Conservation (phyloP, 257 asterid genomes). For the Thymus mandschuricus region DNA sequence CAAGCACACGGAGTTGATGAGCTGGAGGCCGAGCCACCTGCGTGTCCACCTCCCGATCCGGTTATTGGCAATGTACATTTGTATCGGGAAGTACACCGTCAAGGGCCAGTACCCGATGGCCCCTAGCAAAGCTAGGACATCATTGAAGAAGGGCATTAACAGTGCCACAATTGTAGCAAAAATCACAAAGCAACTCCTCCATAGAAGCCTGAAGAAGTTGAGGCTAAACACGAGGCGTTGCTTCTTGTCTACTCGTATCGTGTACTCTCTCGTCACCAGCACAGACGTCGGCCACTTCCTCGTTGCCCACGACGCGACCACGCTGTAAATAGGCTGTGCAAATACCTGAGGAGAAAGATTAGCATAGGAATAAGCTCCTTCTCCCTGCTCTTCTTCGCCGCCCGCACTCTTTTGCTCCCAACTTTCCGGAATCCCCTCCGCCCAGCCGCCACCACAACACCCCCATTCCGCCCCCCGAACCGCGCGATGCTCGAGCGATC, state of each 20-base stretch:
- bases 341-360: neutral
- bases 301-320: neutral
- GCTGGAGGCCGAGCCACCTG: slow-evolving; percentile 52
- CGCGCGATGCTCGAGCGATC: slow-evolving; percentile 36
- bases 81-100: slow-evolving; percentile 57
- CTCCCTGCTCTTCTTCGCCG: slow-evolving; percentile 54
- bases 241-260: slow-evolving; percentile 29
- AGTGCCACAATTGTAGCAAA: slow-evolving; percentile 50
- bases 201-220: slow-evolving; percentile 49
- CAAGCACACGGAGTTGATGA: slow-evolving; percentile 49
- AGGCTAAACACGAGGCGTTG: slow-evolving; percentile 29
- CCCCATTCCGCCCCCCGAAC: slow-evolving; percentile 40
- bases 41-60: slow-evolving; percentile 45
- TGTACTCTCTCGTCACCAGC: slow-evolving; percentile 35
- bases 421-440: slow-evolving; percentile 72
- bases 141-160: slow-evolving; percentile 62
- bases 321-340: neutral
- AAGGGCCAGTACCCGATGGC: slow-evolving; percentile 66
- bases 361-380: slow-evolving; percentile 44
- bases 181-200: slow-evolving; percentile 53
- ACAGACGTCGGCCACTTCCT: neutral
- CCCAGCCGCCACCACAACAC: slow-evolving; percentile 46
- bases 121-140: slow-evolving; percentile 51
- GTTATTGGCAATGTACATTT: slow-evolving; percentile 49
- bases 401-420: slow-evolving; percentile 49